These are phyloP conservation scores for Trichophyton mentagrophytes DNA, from an alignment of 2,329 filamentous ascomycete genomes.

Conservation along the genomic window DNA sequence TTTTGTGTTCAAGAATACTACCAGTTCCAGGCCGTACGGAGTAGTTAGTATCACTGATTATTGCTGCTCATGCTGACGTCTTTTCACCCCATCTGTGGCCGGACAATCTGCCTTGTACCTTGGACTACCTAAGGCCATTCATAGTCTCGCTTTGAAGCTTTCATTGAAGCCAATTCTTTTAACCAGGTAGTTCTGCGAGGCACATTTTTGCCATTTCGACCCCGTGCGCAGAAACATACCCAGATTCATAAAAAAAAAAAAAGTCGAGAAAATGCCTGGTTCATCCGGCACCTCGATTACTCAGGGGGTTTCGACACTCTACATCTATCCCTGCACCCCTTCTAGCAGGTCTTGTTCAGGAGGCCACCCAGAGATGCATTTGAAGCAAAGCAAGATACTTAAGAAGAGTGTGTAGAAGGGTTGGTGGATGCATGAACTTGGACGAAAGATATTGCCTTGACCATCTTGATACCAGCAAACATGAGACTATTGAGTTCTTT, in stretches of 20 bases:
- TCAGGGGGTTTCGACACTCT: conserved; percentile 6
- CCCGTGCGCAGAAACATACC: conserved; percentile 8
- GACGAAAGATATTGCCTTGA: conserved; percentile 9
- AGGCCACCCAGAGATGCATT: too few species aligned
- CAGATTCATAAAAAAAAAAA: conserved; percentile 1
- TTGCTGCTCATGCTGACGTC: conserved; percentile 8
- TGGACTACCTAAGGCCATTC: conserved; percentile 2
- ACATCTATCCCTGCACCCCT: conserved; percentile 8
- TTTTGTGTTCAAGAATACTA: conserved; percentile 9
- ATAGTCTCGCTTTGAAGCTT: conserved; percentile 8
- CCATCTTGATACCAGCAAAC: conserved; percentile 9
- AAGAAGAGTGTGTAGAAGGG: conserved; percentile 6
- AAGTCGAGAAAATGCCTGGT: conserved; percentile 5
- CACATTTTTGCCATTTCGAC: conserved; percentile 9
- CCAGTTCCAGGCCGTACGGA: background rate
- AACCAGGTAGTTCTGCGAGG: conserved; percentile 6
- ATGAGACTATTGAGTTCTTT: background rate
- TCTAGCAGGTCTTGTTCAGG: background rate
- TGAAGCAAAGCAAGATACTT: background rate
- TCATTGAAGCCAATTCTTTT: conserved; percentile 6
- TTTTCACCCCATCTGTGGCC: conserved; percentile 8
- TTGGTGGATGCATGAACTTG: conserved; percentile 11
- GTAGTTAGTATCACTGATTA: conserved; percentile 5
- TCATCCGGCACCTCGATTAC: conserved; percentile 10
- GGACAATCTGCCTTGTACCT: conserved; percentile 1